phyloP scores from a whole-genome alignment of 306 rosid genomes.

The Gillenia trifoliata region DNA sequence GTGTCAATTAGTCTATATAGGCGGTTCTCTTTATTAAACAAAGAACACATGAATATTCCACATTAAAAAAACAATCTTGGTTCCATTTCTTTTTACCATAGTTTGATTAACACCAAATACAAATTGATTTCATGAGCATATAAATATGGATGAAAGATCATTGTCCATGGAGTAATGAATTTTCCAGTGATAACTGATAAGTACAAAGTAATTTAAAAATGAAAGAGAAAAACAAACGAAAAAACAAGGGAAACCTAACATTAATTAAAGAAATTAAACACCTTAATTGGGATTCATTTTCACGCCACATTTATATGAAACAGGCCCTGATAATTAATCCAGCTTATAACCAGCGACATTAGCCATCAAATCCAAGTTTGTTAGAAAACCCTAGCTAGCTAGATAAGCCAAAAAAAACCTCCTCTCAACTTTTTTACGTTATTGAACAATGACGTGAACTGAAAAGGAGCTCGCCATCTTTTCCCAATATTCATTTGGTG shows the following conservation, averaged over 20 bases:
- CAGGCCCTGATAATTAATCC: not conserved
- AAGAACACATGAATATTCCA: no score
- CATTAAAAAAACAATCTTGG: no score
- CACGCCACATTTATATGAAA: not conserved
- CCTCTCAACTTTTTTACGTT: not conserved
- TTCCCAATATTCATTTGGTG: not conserved
- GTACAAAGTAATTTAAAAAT: not conserved
- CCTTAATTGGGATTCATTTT: not conserved
- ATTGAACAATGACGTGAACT: not conserved
- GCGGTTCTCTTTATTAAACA: no score
- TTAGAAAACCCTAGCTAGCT: not conserved
- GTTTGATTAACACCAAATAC: no score
- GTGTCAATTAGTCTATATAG: no score
- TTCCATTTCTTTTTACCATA: no score
- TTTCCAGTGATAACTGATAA: not conserved
- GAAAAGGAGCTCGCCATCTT: not conserved
- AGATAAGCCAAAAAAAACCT: not conserved
- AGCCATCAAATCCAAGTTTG: conserved; percentile 1
- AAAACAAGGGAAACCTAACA: not conserved
- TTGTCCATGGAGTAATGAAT: not conserved
- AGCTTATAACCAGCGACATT: not conserved
- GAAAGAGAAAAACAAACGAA: not conserved
- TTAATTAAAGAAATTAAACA: not conserved
- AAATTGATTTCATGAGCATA: no score
- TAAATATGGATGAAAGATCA: not conserved